phyloP scores from a whole-genome alignment of 2,329 filamentous ascomycete species.

The Aspergillus niger region DNA sequence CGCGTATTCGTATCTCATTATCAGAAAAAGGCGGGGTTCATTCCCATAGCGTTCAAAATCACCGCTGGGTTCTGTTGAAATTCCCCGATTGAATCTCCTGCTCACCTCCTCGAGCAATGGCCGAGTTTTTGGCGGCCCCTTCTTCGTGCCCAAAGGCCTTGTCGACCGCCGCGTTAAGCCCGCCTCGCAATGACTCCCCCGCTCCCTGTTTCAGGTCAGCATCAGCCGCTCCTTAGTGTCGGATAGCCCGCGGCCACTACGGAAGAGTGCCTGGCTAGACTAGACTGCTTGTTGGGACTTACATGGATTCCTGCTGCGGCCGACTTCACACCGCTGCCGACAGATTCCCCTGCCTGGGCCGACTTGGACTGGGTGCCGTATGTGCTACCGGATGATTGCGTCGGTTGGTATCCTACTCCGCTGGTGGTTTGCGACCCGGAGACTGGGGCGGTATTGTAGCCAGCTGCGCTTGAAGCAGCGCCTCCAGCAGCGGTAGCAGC shows the following conservation, averaged over 20 bases:
- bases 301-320: conserved; percentile 39
- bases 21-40: neutral
- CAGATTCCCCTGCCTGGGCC: conserved; percentile 20
- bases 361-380: conserved; percentile 13
- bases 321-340: conserved; percentile 31
- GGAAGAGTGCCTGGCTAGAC: neutral
- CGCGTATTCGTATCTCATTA: neutral
- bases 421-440: conserved; percentile 2
- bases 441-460: conserved; percentile 19
- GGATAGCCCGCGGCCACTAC: conserved; percentile 4
- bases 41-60: neutral
- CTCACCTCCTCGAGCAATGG: conserved; percentile 39
- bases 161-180: conserved; percentile 41
- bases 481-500: conserved; percentile 21
- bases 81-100: conserved; percentile 35
- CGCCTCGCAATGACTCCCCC: conserved; percentile 45
- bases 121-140: conserved; percentile 39
- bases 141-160: conserved; percentile 40
- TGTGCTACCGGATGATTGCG: conserved; percentile 21
- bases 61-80: conserved; percentile 21
- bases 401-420: conserved; percentile 14
- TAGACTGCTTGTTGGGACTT: conserved; percentile 19
- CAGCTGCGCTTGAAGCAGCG: conserved; percentile 27
- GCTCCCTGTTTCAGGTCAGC: conserved; percentile 34
- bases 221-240: neutral